phyloP scores from a whole-genome alignment of 345 rosid species.

The Eutrema yunnanense region DNA sequence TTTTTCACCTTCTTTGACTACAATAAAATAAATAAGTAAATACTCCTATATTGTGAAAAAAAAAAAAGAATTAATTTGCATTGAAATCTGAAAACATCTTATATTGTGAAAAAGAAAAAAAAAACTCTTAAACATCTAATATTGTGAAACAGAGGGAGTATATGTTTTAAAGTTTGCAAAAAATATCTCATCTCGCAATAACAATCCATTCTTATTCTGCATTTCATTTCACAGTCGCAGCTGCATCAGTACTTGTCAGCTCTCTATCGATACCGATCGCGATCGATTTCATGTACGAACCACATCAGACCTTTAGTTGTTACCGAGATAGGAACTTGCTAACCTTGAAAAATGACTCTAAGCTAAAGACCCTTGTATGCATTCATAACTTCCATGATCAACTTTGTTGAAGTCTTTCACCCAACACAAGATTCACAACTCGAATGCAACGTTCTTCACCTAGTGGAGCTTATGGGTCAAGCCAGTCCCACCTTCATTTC shows the following conservation, averaged over 20 bases:
- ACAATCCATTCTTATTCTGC: neutral
- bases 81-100: too few relatives aligned
- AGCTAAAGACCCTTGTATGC: neutral
- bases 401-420: neutral
- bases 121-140: too few relatives aligned
- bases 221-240: neutral
- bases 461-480: neutral
- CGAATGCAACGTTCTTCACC: neutral
- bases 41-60: too few relatives aligned
- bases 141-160: too few relatives aligned
- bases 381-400: neutral
- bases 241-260: neutral
- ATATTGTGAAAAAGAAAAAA: too few relatives aligned
- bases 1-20: too few relatives aligned
- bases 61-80: too few relatives aligned
- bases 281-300: neutral
- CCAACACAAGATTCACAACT: neutral
- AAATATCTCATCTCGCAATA: too few relatives aligned
- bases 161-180: too few relatives aligned
- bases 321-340: neutral
- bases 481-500: neutral
- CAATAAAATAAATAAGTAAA: too few relatives aligned
- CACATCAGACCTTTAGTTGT: neutral
- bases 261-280: neutral
- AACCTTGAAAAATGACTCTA: neutral